These are phyloP conservation scores for Talaromyces piceae DNA, from an alignment of 2,329 filamentous ascomycete species.

Conservation along the genomic window DNA sequence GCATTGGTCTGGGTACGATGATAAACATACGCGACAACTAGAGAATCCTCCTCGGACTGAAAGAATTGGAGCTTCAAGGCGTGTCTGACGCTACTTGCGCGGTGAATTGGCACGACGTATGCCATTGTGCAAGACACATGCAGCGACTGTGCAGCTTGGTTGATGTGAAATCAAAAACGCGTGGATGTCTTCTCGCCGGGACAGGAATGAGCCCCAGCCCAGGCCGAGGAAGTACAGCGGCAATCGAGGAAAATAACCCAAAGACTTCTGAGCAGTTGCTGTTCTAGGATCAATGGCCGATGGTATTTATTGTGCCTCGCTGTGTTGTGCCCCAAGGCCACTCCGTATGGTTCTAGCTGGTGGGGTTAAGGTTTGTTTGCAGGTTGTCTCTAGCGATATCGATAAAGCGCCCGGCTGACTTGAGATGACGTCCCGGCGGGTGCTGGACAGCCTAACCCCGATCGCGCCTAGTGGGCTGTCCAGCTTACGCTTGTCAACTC, in stretches of 20 bases:
- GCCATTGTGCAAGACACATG: conserved; percentile 55
- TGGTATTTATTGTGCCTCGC: background rate
- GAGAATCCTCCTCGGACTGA: conserved; percentile 64
- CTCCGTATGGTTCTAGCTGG: background rate
- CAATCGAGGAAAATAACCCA: background rate
- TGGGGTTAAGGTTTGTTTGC: background rate
- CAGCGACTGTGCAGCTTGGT: background rate
- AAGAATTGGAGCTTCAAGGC: conserved; percentile 75
- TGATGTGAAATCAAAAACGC: background rate
- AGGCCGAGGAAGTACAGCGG: background rate
- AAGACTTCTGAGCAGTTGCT: background rate
- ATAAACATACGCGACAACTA: conserved; percentile 72
- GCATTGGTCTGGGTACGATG: conserved; percentile 15
- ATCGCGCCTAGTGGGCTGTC: background rate
- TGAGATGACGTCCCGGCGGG: conserved; percentile 6
- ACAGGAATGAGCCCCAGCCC: background rate
- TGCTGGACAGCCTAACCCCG: background rate
- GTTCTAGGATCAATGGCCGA: background rate
- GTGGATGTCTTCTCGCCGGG: background rate
- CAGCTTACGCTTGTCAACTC: background rate
- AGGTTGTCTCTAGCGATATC: background rate
- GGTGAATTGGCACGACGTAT: conserved; percentile 89
- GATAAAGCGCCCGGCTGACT: conserved; percentile 1
- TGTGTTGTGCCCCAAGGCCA: background rate
- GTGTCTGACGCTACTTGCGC: conserved; percentile 83